These are phyloP conservation scores for Penicillium sp. DNA, from an alignment of 2,329 filamentous ascomycete species.

Conservation along the genomic window DNA sequence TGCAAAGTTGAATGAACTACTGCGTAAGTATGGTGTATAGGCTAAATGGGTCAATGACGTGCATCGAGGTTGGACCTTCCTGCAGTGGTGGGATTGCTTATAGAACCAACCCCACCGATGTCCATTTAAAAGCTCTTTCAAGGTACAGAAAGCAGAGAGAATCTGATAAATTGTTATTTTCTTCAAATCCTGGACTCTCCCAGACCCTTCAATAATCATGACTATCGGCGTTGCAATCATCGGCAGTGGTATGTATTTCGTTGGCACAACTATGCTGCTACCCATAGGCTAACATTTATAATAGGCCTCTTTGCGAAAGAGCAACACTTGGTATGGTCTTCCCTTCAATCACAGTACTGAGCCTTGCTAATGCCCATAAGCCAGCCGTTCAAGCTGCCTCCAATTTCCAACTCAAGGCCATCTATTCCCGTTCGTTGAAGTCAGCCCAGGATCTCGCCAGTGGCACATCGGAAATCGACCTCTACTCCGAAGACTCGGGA, in stretches of 20 bases:
- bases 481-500: slow-evolving; percentile 55
- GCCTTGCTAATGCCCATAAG: slow-evolving; percentile 27
- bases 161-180: background rate
- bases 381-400: slow-evolving; percentile 50
- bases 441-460: slow-evolving; percentile 49
- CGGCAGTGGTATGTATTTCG: slow-evolving; percentile 44
- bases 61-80: slow-evolving; percentile 7
- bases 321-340: slow-evolving; percentile 48
- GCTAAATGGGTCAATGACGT: slow-evolving; percentile 3
- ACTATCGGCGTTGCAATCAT: slow-evolving; percentile 51
- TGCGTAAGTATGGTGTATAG: background rate
- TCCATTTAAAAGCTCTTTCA: background rate
- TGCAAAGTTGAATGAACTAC: background rate
- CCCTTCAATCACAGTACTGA: background rate
- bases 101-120: background rate
- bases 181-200: background rate
- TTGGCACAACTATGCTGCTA: background rate
- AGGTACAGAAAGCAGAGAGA: background rate
- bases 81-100: background rate
- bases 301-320: slow-evolving; percentile 55
- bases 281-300: background rate
- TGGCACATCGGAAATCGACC: slow-evolving; percentile 39
- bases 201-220: slow-evolving; percentile 22
- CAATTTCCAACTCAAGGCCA: slow-evolving; percentile 50
- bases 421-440: slow-evolving; percentile 56